phyloP scores from a whole-genome alignment of 169 alveolate species.

The Plasmodium ovale region DNA sequence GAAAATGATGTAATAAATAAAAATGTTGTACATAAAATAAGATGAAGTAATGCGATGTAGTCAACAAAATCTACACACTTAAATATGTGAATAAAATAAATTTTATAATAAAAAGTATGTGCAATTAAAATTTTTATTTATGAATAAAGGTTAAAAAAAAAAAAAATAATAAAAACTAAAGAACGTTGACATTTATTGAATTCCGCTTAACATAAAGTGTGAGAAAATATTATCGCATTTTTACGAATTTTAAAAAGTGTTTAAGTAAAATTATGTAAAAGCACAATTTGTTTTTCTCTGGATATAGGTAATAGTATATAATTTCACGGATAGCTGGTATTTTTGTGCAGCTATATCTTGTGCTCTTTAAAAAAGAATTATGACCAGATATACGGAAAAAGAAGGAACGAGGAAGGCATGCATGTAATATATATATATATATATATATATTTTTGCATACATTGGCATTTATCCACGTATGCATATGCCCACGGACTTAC shows the following conservation, averaged over 20 bases:
- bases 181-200: not conserved
- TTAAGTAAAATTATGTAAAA: not conserved
- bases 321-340: not conserved
- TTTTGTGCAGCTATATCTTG: not conserved
- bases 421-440: not conserved
- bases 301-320: not conserved
- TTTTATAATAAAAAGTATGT: not conserved
- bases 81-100: not conserved
- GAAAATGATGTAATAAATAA: not conserved
- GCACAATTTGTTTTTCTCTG: not conserved
- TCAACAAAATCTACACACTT: conserved; percentile 31
- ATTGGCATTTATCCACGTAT: not conserved
- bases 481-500: not conserved
- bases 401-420: not conserved
- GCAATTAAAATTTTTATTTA: not conserved
- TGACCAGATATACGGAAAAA: too few relatives aligned
- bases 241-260: not conserved
- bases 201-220: not conserved
- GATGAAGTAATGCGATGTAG: not conserved
- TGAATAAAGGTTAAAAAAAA: not conserved
- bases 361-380: not conserved
- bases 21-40: not conserved
- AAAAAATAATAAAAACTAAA: conserved; percentile 17
- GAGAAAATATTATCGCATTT: not conserved
- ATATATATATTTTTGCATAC: not conserved